A percentile compares a stretch with the other conserved stretches of the same genome.
Conservation (phyloP, 352 stramenopile genomes). For the Globisporangium carolinianum region DNA sequence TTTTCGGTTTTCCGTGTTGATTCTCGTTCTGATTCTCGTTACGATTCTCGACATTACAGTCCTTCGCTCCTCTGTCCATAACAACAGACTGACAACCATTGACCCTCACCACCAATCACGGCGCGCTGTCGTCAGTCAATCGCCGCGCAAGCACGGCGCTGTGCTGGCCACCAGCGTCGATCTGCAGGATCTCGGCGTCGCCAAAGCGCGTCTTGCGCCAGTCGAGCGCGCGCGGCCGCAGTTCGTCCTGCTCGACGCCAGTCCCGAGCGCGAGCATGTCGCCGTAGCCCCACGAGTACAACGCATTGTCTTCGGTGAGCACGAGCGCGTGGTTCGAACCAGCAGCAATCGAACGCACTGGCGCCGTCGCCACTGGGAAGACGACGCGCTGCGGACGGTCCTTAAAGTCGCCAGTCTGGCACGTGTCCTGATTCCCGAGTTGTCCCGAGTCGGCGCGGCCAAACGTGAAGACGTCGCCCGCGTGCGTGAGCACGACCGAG, state of each 20-base stretch:
- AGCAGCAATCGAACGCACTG: conserved; percentile 36
- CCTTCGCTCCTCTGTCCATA: too few relatives aligned
- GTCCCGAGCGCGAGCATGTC: conserved; percentile 90
- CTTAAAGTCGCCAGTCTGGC: conserved; percentile 72
- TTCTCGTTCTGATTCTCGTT: too few relatives aligned
- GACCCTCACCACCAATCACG: too few relatives aligned
- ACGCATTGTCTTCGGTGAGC: conserved; percentile 60
- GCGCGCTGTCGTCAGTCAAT: too few relatives aligned
- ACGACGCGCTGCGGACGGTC: conserved; percentile 69
- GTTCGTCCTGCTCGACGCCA: conserved; percentile 78
- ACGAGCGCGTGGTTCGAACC: conserved; percentile 87
- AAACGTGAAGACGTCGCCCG: conserved; percentile 88
- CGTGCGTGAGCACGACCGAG: conserved; percentile 86
- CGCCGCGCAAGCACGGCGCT: conserved; percentile 57
- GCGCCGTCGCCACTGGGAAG: conserved; percentile 26
- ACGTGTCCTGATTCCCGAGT: conserved; percentile 79
- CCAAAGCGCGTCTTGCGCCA: conserved; percentile 70
- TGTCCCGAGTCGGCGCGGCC: conserved; percentile 93
- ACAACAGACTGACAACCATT: too few relatives aligned
- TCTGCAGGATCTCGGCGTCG: conserved; percentile 53
- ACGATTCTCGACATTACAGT: too few relatives aligned
- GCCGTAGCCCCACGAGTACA: conserved; percentile 91
- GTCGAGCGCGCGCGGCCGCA: conserved; percentile 50
- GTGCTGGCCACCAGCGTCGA: conserved; percentile 86
- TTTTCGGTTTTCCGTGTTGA: too few relatives aligned